Conservation (phyloP, 2,329 filamentous ascomycete species). For the Exophiala lecanii-corni region DNA sequence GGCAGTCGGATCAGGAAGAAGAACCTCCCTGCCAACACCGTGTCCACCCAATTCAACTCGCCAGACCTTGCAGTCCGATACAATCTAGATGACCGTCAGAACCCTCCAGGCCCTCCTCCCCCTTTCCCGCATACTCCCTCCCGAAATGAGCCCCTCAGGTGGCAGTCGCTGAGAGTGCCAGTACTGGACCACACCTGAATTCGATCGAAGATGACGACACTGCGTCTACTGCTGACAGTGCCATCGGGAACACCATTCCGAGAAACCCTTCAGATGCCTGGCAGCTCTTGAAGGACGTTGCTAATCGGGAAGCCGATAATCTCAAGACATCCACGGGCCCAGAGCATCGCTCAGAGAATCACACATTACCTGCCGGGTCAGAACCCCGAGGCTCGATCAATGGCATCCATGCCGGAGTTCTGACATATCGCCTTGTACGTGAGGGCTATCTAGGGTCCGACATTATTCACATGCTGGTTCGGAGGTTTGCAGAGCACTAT, state of each 20-base stretch:
- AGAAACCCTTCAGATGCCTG: constrained; percentile 46
- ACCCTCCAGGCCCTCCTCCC: constrained; percentile 12
- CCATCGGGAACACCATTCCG: constrained; percentile 39
- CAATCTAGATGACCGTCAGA: constrained; percentile 1
- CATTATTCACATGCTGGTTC: constrained; percentile 49
- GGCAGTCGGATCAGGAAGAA: constrained; percentile 55
- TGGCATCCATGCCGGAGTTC: constrained; percentile 35
- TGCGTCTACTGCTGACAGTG: constrained; percentile 33
- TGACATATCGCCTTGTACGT: constrained; percentile 41
- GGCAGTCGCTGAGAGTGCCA: too few relatives aligned
- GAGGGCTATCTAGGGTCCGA: constrained; percentile 44
- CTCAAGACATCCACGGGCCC: constrained; percentile 20
- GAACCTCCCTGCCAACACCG: constrained; percentile 17
- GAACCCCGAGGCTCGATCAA: constrained; percentile 23
- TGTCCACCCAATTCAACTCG: constrained; percentile 12
- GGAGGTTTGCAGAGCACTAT: constrained; percentile 60
- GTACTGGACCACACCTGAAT: not conserved
- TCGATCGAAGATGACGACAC: constrained; percentile 35
- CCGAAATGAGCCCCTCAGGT: constrained; percentile 5
- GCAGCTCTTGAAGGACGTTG: constrained; percentile 45
- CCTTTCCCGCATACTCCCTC: constrained; percentile 14
- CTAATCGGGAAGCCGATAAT: constrained; percentile 33
- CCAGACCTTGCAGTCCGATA: constrained; percentile 8
- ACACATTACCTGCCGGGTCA: constrained; percentile 23
- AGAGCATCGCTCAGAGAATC: constrained; percentile 25